Percentiles rank a stretch among this genome's conserved stretches.
Evolutionary conservation across 164 flowering plant species (phyloP).

Genomic region (Vitis cinerea): DNA sequence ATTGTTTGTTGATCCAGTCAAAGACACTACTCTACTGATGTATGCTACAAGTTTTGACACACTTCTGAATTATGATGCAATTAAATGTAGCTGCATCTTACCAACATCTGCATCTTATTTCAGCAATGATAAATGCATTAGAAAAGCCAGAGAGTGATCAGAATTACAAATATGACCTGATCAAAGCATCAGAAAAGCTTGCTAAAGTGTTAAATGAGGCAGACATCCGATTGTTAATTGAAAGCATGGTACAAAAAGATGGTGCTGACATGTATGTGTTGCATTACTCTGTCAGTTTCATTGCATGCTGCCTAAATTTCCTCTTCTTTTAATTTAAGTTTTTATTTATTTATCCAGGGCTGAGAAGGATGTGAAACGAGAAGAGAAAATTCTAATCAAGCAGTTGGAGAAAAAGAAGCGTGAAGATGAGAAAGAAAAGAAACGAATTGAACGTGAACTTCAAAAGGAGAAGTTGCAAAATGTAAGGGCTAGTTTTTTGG

Average conservation of each 20-base stretch:
- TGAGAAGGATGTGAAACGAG: slow-evolving; percentile 62
- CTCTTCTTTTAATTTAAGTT: neutral
- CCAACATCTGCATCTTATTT: slow-evolving; percentile 14
- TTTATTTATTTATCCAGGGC: slow-evolving; percentile 39
- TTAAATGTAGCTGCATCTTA: neutral
- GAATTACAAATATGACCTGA: slow-evolving; percentile 29
- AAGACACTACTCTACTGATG: too few species aligned
- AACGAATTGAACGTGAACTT: slow-evolving; percentile 60
- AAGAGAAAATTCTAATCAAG: slow-evolving; percentile 56
- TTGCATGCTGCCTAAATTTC: neutral
- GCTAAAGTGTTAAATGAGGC: slow-evolving; percentile 54
- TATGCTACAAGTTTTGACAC: too few species aligned
- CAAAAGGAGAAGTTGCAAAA: slow-evolving; percentile 53
- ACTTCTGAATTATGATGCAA: neutral
- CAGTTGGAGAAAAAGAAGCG: slow-evolving; percentile 68
- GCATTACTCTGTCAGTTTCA: neutral
- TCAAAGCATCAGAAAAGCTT: slow-evolving; percentile 71
- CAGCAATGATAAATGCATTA: slow-evolving; percentile 63
- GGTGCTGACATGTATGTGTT: slow-evolving; percentile 58
- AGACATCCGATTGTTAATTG: slow-evolving; percentile 55
- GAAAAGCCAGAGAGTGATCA: slow-evolving; percentile 33
- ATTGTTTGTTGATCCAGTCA: too few species aligned
- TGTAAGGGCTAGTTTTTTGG: slow-evolving; percentile 27
- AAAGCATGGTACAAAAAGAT: slow-evolving; percentile 49
- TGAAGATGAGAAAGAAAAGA: slow-evolving; percentile 71